Evolutionary conservation across 169 alveolate species (phyloP).

Genomic region (Cryptosporidium bovis): DNA sequence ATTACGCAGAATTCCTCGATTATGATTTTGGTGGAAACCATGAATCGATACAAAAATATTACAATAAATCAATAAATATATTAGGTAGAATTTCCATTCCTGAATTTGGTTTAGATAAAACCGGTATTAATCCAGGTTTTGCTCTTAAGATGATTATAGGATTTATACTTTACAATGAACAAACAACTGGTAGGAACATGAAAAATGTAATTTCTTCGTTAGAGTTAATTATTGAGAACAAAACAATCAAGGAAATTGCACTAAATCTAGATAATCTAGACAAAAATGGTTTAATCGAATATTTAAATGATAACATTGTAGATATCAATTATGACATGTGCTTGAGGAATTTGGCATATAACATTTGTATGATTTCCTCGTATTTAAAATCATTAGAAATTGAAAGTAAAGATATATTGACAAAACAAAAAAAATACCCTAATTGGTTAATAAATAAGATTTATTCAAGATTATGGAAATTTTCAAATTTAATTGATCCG

Average conservation of each 20-base stretch:
- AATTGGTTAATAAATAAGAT: constrained; percentile 23
- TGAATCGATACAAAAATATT: constrained; percentile 1
- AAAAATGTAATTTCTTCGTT: neutral
- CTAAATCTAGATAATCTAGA: neutral
- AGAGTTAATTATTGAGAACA: constrained; percentile 35
- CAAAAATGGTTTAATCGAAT: neutral
- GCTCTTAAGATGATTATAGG: constrained; percentile 45
- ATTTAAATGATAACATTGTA: constrained; percentile 12
- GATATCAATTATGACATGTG: constrained; percentile 33
- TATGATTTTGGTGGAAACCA: constrained; percentile 53
- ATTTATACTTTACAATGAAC: constrained; percentile 29
- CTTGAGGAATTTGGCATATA: constrained; percentile 18
- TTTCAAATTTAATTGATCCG: constrained; percentile 43
- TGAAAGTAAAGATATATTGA: neutral
- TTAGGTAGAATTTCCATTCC: neutral
- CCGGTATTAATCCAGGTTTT: neutral
- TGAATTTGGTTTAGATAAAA: neutral
- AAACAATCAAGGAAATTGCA: constrained; percentile 11
- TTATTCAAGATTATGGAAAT: constrained; percentile 34
- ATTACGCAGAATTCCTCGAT: constrained; percentile 70
- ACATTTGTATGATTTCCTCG: constrained; percentile 59
- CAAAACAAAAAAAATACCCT: constrained; percentile 17
- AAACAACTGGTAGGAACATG: constrained; percentile 15
- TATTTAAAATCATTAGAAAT: constrained; percentile 59
- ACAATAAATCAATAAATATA: constrained; percentile 7